Percentiles rank a stretch among this genome's conserved stretches.
phyloP scores from a whole-genome alignment of 2,329 filamentous ascomycete species.

The Didymellaceae sp. region DNA sequence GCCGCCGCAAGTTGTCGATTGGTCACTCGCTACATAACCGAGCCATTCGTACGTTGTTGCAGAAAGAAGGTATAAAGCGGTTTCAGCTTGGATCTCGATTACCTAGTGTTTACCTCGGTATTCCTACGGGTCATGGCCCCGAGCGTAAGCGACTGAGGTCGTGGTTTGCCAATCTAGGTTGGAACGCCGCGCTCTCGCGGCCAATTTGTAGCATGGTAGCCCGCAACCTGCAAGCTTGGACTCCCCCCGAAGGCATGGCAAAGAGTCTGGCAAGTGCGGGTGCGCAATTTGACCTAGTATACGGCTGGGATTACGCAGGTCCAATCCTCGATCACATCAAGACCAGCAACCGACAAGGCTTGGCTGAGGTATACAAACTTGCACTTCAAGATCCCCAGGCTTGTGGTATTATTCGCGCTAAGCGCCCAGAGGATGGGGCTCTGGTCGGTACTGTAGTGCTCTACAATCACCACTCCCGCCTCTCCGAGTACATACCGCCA shows the following conservation, averaged over 20 bases:
- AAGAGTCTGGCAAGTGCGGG: conserved; percentile 75
- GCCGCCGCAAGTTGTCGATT: conserved; percentile 85
- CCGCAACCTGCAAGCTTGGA: conserved; percentile 74
- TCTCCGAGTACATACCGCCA: conserved; percentile 73
- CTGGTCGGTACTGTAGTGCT: conserved; percentile 81
- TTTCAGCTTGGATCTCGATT: conserved; percentile 83
- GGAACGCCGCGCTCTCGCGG: conserved; percentile 73
- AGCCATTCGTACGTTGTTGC: conserved; percentile 76
- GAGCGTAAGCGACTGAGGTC: conserved; percentile 68
- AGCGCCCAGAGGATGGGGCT: conserved; percentile 69
- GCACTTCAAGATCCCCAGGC: conserved; percentile 74
- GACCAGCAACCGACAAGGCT: conserved; percentile 75
- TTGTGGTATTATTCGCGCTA: conserved; percentile 84
- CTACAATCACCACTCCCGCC: conserved; percentile 71
- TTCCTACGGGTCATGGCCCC: conserved; percentile 70
- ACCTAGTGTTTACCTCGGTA: conserved; percentile 85
- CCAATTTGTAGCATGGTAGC: conserved; percentile 76
- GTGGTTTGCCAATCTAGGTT: conserved; percentile 91
- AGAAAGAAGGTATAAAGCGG: conserved; percentile 74
- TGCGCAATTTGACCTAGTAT: conserved; percentile 82
- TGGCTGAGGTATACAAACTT: conserved; percentile 79
- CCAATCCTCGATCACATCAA: conserved; percentile 77
- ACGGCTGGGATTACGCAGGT: conserved; percentile 77
- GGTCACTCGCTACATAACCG: conserved; percentile 87
- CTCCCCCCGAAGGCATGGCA: conserved; percentile 76